Conservation (phyloP, 495 filamentous ascomycete species). For the Hyphodiscus hymeniophilus region DNA sequence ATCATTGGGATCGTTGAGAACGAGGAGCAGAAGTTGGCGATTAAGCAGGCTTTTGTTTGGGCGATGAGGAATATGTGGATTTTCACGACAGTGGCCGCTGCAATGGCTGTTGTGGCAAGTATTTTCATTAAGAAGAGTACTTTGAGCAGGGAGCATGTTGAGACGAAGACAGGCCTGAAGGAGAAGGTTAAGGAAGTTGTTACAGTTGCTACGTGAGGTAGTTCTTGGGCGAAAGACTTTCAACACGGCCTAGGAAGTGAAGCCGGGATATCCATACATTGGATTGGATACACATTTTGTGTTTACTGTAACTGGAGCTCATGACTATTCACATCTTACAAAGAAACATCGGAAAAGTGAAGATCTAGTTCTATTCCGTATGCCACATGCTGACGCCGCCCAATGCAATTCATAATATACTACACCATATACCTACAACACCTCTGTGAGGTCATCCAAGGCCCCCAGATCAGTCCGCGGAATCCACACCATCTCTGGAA, state of each 20-base stretch:
- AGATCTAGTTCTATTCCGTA: conserved; percentile 21
- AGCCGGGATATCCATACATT: too few species aligned
- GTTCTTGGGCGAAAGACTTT: too few species aligned
- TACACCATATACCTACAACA: conserved; percentile 19
- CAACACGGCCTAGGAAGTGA: too few species aligned
- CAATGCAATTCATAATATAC: conserved; percentile 20
- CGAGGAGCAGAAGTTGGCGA: conserved; percentile 28
- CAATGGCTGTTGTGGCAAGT: conserved; percentile 38
- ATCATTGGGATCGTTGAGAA: conserved; percentile 16
- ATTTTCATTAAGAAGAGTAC: conserved; percentile 41
- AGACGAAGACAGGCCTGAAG: conserved; percentile 47
- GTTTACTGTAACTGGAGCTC: too few species aligned
- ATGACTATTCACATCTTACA: too few species aligned
- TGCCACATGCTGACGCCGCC: conserved; percentile 25
- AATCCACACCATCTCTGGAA: conserved; percentile 5
- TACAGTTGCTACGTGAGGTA: background rate
- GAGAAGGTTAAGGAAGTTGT: conserved; percentile 29
- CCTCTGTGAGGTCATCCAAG: too few species aligned
- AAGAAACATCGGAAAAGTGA: conserved; percentile 15
- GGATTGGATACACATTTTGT: too few species aligned
- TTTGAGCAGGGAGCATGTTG: conserved; percentile 49
- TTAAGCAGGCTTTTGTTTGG: conserved; percentile 32
- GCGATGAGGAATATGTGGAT: conserved; percentile 45
- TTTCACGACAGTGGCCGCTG: conserved; percentile 46
- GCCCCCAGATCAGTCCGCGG: conserved; percentile 14